phyloP scores from a whole-genome alignment of 148 eudicot species.

The Fagopyrum tataricum region DNA sequence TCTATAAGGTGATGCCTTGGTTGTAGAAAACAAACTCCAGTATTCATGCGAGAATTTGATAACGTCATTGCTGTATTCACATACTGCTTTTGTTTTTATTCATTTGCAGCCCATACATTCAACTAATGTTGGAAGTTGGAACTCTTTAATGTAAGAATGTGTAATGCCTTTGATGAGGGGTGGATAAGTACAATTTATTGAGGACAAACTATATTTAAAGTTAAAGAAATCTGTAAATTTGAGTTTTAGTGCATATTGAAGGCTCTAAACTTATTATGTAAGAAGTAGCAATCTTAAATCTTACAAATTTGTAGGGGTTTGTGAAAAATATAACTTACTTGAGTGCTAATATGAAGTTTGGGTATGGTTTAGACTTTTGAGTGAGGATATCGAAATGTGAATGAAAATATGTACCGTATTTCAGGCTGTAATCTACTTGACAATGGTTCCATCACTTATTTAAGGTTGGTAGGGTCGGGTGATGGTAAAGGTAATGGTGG shows the following conservation, averaged over 20 bases:
- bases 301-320: neutral
- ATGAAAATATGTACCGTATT: neutral
- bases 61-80: neutral
- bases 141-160: neutral
- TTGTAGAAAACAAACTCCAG: neutral
- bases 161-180: neutral
- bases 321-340: neutral
- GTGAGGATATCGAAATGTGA: neutral
- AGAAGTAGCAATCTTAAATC: neutral
- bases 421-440: neutral
- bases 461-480: slow-evolving; percentile 1
- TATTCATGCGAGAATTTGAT: neutral
- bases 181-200: neutral
- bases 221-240: neutral
- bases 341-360: neutral
- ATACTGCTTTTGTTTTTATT: neutral
- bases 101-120: neutral
- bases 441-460: slow-evolving; percentile 1
- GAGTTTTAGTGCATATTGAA: neutral
- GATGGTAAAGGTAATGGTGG: neutral
- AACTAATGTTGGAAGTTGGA: neutral
- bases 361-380: neutral
- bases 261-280: neutral
- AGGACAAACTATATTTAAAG: neutral
- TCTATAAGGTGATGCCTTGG: neutral